Percentiles rank a stretch among this genome's conserved stretches.
phyloP scores from a whole-genome alignment of 2,329 filamentous ascomycete genomes.

The Hirsutella thompsonii region DNA sequence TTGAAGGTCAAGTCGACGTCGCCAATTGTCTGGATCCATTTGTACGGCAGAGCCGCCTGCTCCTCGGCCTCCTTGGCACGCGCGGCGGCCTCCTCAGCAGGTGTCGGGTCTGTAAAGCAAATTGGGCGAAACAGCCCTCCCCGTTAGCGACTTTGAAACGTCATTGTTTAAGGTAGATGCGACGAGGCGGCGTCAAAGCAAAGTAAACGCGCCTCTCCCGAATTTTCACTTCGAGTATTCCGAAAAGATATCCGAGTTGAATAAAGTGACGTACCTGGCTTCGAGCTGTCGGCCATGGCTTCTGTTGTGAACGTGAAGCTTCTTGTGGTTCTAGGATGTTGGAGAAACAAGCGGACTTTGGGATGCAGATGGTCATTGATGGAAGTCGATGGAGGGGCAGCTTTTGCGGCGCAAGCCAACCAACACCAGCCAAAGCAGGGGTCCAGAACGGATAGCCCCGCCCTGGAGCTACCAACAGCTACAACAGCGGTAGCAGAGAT shows the following conservation, averaged over 20 bases:
- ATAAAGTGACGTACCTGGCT: no score
- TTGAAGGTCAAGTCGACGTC: constrained; percentile 72
- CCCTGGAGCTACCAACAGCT: no score
- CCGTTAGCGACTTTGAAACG: no score
- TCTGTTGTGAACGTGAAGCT: background rate
- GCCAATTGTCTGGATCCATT: constrained; percentile 87
- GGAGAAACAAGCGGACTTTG: background rate
- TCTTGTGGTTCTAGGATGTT: no score
- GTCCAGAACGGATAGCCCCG: background rate
- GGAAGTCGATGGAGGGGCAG: constrained; percentile 1
- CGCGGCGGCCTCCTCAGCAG: constrained; percentile 44
- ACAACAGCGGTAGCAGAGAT: no score
- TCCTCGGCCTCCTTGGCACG: constrained; percentile 68
- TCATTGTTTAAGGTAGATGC: no score
- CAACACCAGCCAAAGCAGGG: background rate
- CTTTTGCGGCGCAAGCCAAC: background rate
- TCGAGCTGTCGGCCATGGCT: constrained; percentile 3
- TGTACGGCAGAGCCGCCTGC: constrained; percentile 87
- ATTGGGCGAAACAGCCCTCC: background rate
- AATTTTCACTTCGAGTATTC: no score
- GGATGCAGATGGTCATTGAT: background rate
- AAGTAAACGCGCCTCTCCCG: background rate
- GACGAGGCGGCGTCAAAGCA: background rate
- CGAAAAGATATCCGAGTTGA: no score
- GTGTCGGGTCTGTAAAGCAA: constrained; percentile 31